Evolutionary conservation across 441 rosid genomes (phyloP), one percentile per base, ranked within the genome.

Genomic region (Hura crepitans): DNA sequence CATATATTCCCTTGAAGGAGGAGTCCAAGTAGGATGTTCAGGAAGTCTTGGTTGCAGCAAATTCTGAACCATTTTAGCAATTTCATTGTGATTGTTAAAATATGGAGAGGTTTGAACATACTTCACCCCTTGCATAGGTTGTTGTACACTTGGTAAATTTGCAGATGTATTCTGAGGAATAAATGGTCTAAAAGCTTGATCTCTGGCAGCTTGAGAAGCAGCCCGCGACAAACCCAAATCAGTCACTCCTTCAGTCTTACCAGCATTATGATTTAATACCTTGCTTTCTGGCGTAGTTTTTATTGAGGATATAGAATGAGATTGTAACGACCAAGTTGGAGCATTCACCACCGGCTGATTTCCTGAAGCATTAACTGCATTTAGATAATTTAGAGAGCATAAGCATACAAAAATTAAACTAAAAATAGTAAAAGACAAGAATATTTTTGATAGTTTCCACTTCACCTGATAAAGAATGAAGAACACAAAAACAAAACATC

Each of bases 1-100:
- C 97, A 95, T 90, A 77, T 90, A 95, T 69, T 89, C 98, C 76
- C 96, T 89, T 64, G 99, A 95, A 75, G 99, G 99, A 49, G 93
- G 96, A 80, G 80, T 87, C 99, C 98, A 95, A n/a, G 90, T 72
- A 62, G 96, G 91, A 74, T 64, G 82, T 70, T 85, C 84, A 13
- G 88, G 90, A 82, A 79, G 83, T 77, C 72, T 80, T 66, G 92
- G 91, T 66, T 84, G 90, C 80, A 92, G 74, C 72, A 89, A 22
- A 78, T 85, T 88, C 70, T 90, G 91, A 79, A 95, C 81, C 61
- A 83, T 77, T 83, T 81, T 87, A 45, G 87, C 90, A 81, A 92
- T 87, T 78, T 88, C 96, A 68, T 55, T 69, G 81, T 90, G 97
- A 79, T 69, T 84, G 75, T 80, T 82, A 50, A 68, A 59, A 79